Conservation (phyloP, 1,284 basidiomycete species). For the Cerioporus squamosus region DNA sequence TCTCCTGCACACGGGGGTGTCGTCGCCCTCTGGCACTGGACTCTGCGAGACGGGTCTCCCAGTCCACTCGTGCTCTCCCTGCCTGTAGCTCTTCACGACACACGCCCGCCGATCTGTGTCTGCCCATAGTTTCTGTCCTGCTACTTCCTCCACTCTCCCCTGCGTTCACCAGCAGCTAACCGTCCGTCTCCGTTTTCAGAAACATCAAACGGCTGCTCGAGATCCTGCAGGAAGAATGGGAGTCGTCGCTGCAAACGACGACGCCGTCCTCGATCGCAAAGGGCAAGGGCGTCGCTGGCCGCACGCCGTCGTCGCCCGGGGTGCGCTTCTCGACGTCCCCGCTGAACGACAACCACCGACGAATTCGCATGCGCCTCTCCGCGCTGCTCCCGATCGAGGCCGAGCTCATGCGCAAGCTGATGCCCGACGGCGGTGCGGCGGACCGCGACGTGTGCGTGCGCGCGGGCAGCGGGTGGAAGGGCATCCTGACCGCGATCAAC, state of each 20-base stretch:
- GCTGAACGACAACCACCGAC: conserved; percentile 44
- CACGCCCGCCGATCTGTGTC: no score
- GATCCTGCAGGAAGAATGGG: conserved; percentile 53
- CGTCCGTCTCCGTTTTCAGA: conserved; percentile 37
- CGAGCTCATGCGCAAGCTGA: conserved; percentile 49
- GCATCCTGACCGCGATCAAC: conserved; percentile 29
- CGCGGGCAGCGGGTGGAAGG: conserved; percentile 63
- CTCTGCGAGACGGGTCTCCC: no score
- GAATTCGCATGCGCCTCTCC: conserved; percentile 55
- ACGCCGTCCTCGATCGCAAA: conserved; percentile 25
- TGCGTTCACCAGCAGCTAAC: no score
- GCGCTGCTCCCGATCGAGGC: conserved; percentile 63
- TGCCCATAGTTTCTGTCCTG: no score
- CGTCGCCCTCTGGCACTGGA: no score
- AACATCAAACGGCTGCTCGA: conserved; percentile 59
- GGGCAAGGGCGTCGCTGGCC: conserved; percentile 24
- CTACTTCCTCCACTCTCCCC: no score
- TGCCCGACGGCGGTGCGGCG: conserved; percentile 32
- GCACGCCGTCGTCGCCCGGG: conserved; percentile 23
- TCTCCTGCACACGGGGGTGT: no score
- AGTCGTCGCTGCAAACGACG: conserved; percentile 32
- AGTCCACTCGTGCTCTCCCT: no score
- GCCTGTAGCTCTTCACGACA: no score
- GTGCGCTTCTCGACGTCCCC: conserved; percentile 29
- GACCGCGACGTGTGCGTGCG: conserved; percentile 54